Evolutionary conservation across 805 yeast genomes (phyloP), one percentile per base, ranked within the genome.

Genomic region (Wickerhamomyces xylosicus): DNA sequence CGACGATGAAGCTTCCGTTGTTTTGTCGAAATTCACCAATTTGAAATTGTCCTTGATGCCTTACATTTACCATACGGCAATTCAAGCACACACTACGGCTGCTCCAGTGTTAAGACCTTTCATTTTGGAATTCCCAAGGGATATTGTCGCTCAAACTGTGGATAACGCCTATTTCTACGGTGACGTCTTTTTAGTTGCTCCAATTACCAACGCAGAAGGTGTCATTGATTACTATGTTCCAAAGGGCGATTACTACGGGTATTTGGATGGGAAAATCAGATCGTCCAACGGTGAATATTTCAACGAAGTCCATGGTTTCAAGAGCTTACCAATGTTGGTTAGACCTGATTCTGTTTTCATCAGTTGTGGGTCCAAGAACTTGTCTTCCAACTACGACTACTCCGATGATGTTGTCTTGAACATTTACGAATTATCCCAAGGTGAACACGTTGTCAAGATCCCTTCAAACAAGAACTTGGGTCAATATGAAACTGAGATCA

Each of bases 41-140:
- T 33, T 48, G 40, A 48, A 48, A 36, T 38, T 46, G 19, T 46
- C 50, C 15, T 34, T 48, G 40, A 48, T 48, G 52, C 52, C 52
- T 35, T 48, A 48, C 35, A 42, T 48, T 19, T 48, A 48, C 34
- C 34, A 38, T 14, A 11, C 37, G 33, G 47, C 52, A 13, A 43
- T 48, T 19, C 49, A 48, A 39, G 52, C 52, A 1, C 47, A 48
- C 34, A 41, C 39, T 10, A 37, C 25, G 27, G 49, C 46, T 22
- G 25, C 36, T 18, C 52, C 52, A 29, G 41, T 48, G 6, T 39
- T 39, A 20, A 44, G 52, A 40, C 44, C 50, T 5, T 40, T 48
- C 43, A 22, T 48, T 18, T 35, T 48, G 34, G 52, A 48, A 39
- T 48, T 42, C 38, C 38, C 18, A 19, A 31, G 40, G n/a, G 52